Evolutionary conservation across 2,329 filamentous ascomycete genomes (phyloP), one percentile per base, ranked within the genome.

Genomic region (Cladophialophora bantiana): DNA sequence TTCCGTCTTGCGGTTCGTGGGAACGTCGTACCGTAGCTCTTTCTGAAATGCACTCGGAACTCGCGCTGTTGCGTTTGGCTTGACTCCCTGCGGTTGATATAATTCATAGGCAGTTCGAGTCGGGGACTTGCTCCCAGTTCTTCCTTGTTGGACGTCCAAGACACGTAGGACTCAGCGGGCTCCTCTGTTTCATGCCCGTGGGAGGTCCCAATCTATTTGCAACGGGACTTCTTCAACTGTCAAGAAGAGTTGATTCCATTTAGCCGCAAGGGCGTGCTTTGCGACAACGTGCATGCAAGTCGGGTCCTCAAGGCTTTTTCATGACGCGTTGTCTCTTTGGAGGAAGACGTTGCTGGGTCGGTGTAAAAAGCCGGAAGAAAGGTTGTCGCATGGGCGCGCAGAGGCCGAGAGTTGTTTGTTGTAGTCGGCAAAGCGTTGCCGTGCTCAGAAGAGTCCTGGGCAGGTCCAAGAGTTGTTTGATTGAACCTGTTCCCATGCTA

Each of bases 201-300:
- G n/a, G n/a, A 45, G 40, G 15, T 45, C 40, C n/a, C n/a, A 18
- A 9, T 48, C 18, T 9, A 10, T 10, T 26, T 10, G 34, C 45
- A n/a, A 52, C 45, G n/a, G 26, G 45, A 32, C 48, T 38, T 53
- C 58, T 40, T 18, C 59, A 53, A 40, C 18, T 31, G 34, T 26
- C 45, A 12, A 38, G 34, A 35, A 53, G 42, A 53, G 38, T 20
- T 18, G 34, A 50, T 36, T 59, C 40, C 31, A 50, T 7, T 45
- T 45, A 0, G 40, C 40, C 32, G 57, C 31, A 6, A 59, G 26
- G 42, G 26, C 57, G 26, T 50, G 42, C 32, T 59, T 52, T 18
- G 42, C n/a, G 10, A 7, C 42, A 18, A 52, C 38, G 7, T 50
- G 57, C 40, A 13, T 18, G 31, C 40, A 9, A 20, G 57, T 12